Evolutionary conservation across 257 asterid species (phyloP).

Genomic region (Solanum corneliomulleri): DNA sequence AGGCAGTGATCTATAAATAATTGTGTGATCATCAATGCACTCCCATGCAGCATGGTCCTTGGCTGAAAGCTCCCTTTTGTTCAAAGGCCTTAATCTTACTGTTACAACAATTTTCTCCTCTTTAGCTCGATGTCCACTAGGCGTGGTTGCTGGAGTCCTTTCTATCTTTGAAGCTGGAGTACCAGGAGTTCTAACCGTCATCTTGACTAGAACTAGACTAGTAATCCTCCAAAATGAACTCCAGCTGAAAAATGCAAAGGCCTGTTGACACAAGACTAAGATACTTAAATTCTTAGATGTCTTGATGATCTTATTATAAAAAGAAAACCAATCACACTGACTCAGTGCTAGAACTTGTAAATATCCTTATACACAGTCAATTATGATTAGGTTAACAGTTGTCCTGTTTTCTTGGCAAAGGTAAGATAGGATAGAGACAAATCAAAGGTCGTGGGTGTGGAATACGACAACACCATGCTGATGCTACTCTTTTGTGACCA

Average conservation of each 20-base stretch:
- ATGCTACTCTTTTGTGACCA: background rate
- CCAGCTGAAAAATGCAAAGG: background rate
- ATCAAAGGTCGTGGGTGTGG: background rate
- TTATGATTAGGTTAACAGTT: background rate
- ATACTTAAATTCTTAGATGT: background rate
- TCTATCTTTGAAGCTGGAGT: slow-evolving; percentile 74
- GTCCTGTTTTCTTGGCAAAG: background rate
- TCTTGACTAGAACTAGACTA: slow-evolving; percentile 6
- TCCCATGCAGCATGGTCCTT: slow-evolving; percentile 92
- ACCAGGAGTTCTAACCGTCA: slow-evolving; percentile 67
- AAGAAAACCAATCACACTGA: background rate
- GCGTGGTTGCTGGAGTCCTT: slow-evolving; percentile 60
- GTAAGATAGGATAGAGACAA: background rate
- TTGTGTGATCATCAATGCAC: slow-evolving; percentile 67
- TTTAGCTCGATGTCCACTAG: slow-evolving; percentile 46
- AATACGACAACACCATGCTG: background rate
- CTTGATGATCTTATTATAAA: background rate
- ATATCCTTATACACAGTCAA: background rate
- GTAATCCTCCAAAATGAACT: background rate
- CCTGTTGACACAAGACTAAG: slow-evolving; percentile 1
- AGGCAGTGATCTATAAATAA: slow-evolving; percentile 42
- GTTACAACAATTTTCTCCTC: slow-evolving; percentile 95
- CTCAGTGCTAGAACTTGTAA: background rate
- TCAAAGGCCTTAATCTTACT: slow-evolving; percentile 77
- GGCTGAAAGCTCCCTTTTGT: slow-evolving; percentile 65